These are phyloP conservation scores for Ogataea chonburiensis DNA, from an alignment of 805 yeast genomes.

Conservation along the genomic window DNA sequence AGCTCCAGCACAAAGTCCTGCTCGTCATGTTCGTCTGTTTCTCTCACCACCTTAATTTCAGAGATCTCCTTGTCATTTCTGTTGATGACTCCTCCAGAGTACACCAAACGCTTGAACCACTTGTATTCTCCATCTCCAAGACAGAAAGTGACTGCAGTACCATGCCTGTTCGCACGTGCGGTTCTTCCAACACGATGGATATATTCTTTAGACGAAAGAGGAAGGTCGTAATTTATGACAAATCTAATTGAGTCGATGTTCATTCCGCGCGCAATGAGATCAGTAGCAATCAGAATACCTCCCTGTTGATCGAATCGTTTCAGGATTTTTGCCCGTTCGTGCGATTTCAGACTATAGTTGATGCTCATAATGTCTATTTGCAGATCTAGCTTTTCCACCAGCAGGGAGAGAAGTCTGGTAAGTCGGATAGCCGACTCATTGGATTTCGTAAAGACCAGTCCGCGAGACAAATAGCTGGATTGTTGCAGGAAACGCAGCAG, in stretches of 20 bases:
- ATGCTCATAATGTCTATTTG: slow-evolving; percentile 42
- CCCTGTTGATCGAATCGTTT: slow-evolving; percentile 53
- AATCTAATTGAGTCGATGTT: slow-evolving; percentile 68
- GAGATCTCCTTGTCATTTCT: slow-evolving; percentile 40
- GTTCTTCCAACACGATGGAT: slow-evolving; percentile 97
- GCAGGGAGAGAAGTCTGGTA: slow-evolving; percentile 52
- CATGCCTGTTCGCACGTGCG: slow-evolving; percentile 84
- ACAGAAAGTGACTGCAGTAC: slow-evolving; percentile 72
- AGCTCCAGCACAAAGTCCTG: slow-evolving; percentile 35
- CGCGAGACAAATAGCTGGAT: slow-evolving; percentile 36
- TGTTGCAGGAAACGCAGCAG: slow-evolving; percentile 54
- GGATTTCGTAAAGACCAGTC: slow-evolving; percentile 66
- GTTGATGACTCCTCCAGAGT: slow-evolving; percentile 50
- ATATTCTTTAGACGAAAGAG: slow-evolving; percentile 84
- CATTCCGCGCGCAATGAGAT: slow-evolving; percentile 93
- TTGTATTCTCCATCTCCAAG: slow-evolving; percentile 75
- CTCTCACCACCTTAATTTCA: slow-evolving; percentile 34
- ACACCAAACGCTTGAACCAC: slow-evolving; percentile 53
- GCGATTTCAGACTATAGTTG: slow-evolving; percentile 56
- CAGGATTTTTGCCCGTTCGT: slow-evolving; percentile 55
- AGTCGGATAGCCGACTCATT: slow-evolving; percentile 88
- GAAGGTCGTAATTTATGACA: slow-evolving; percentile 89
- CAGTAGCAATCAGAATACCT: slow-evolving; percentile 70
- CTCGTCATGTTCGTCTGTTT: slow-evolving; percentile 14
- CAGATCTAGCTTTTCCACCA: slow-evolving; percentile 33